Base-by-base conservation (phyloP, 305 asterid genomes). In the Ilex paraguariensis region DNA sequence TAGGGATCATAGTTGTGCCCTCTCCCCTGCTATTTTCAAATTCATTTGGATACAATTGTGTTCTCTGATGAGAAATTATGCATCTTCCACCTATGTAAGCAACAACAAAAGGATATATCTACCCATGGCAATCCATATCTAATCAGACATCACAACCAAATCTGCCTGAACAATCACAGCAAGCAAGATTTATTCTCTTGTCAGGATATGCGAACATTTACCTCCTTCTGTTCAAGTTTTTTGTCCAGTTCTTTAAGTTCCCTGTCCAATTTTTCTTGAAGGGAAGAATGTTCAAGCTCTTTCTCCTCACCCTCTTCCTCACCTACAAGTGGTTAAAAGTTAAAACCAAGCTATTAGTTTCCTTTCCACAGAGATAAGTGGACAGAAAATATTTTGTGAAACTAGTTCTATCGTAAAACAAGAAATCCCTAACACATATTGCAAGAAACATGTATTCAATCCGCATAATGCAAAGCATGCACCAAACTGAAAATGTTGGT, bases 141-240 rank as follows among this genome's bases (percentile, higher is more conserved):
- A 36, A 5, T 36, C 9, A 36, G 42, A 36, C 3, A 4, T 8
- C 42, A 36, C 4, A 36, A 36, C 42, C 42, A 36, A 36, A 36
- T 5, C 53, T 49, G 16, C 53, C 13, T 49, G 16, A n/a, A 3
- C 53, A 49, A 49, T 49, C 13, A 45, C 50, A 45, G 16, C 53
- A 49, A n/a, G 0, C 53, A 49, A 4, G 16, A 49, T 45, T 45
- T 45, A 45, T 7, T 7, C 13, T 45, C 2, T 13, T 7, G 13
- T 2, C 13, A 13, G 50, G 9, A 45, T 45, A 45, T 7, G 53
- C 53, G 3, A 56, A n/a, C 54, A 21, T 59, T 46, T 84, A 94
- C 99, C 96, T 94, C 96, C 73, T 94, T 94, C 70, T 87, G 84
- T 74, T 83, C 96, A 75, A 94, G 98, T 68, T 67, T 86, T 75